Evolutionary conservation across 148 eudicot genomes (phyloP), one percentile per base, ranked within the genome.

Genomic region (Spergularia marina): DNA sequence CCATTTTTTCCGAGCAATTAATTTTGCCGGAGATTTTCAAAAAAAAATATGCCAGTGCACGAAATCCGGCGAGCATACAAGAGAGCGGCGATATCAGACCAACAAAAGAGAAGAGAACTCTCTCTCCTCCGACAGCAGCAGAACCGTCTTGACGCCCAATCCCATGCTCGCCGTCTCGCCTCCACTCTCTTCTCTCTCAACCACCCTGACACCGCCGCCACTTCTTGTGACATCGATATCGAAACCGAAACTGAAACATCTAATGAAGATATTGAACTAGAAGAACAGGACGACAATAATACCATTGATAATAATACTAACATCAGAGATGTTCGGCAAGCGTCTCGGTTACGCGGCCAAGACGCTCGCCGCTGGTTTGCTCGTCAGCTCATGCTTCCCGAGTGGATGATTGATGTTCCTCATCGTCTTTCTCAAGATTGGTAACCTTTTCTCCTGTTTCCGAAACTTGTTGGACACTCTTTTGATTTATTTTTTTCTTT

Each of bases 331-430:
- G 85, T 94, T 51, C 83, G 88, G 0, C 80, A 89, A 40, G 96
- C 98, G 18, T 78, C 91, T 71, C 84, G 78, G 78, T 81, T 90
- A 10, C 82, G 88, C 73, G 98, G 97, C 1, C 51, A 75, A 10
- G 93, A 94, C 13, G 89, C 82, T 39, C 90, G 97, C 1, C 81
- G 82, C 39, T 91, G 97, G 98, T 94, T 91, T 53, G 90, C 98
- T 11, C 84, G 86, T 53, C 98, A 94, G 81, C 85, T 94, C 60
- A 91, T 94, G 98, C 89, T 94, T 65, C 98, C 97, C n/a, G 98
- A 94, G 81, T 94, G 98, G 98, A 94, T 94, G 97, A 86, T 91
- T 40, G 98, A 94, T 54, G 86, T 94, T 14, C 98, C 98, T 36
- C 84, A 89, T 59, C 70, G 79, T 11, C 84, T 94, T 17, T 72